phyloP scores from a whole-genome alignment of 257 asterid genomes.

The Agastache rugosa region DNA sequence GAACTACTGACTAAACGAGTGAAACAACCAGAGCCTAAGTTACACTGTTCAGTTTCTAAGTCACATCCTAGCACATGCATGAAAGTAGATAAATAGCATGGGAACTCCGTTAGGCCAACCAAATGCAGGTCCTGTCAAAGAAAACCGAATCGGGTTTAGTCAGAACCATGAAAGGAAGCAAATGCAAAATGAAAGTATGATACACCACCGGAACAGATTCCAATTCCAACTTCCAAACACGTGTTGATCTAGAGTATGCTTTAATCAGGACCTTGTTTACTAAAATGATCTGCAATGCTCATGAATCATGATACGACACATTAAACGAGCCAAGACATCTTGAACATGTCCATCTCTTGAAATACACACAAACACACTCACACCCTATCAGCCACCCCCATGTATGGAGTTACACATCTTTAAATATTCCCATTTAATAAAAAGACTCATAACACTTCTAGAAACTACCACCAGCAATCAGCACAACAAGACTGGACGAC shows the following conservation, averaged over 20 bases:
- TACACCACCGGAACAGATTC: background rate
- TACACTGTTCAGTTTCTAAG: background rate
- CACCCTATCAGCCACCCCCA: too few relatives aligned
- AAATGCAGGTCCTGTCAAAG: background rate
- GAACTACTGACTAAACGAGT: constrained; percentile 1
- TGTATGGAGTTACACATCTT: too few relatives aligned
- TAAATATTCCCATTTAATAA: background rate
- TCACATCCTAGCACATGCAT: background rate
- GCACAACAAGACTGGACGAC: background rate
- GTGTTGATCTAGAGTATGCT: too few relatives aligned
- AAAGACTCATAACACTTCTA: constrained; percentile 1
- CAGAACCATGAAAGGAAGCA: background rate
- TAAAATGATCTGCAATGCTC: constrained; percentile 2
- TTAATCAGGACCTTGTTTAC: background rate
- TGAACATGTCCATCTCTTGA: background rate
- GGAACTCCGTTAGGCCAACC: background rate
- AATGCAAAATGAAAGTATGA: background rate
- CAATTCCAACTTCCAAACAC: background rate
- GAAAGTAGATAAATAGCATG: background rate
- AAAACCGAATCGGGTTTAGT: background rate
- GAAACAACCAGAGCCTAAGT: background rate
- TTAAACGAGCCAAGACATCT: background rate
- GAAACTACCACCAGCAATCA: constrained; percentile 7
- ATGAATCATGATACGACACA: background rate
- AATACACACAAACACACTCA: background rate